A percentile compares a stretch with the other conserved stretches of the same genome.
These are phyloP conservation scores for Epichloe gansuensis DNA, from an alignment of 2,329 filamentous ascomycete species.

Conservation along the genomic window DNA sequence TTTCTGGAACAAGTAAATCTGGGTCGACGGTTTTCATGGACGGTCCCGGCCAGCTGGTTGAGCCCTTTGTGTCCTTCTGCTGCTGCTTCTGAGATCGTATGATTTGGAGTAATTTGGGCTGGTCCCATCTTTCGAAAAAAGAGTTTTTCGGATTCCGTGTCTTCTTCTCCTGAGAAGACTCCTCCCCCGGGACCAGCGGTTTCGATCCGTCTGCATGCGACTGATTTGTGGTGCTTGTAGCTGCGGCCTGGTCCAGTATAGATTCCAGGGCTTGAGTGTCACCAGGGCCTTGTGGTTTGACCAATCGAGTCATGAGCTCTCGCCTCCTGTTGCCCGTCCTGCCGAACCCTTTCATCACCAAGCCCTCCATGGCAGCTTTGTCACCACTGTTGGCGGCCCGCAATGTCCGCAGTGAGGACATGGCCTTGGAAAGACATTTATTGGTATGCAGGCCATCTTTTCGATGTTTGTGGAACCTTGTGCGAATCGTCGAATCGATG, in stretches of 20 bases:
- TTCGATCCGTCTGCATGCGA: background rate
- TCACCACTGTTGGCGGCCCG: conserved; percentile 42
- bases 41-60: conserved; percentile 14
- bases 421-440: conserved; percentile 27
- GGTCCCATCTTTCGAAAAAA: conserved; percentile 38
- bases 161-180: background rate
- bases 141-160: conserved; percentile 8
- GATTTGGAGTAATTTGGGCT: conserved; percentile 28
- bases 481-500: conserved; percentile 29
- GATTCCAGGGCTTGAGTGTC: conserved; percentile 29
- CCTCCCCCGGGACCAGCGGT: background rate
- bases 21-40: conserved; percentile 22
- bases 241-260: conserved; percentile 10
- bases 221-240: background rate
- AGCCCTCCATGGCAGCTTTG: conserved; percentile 28
- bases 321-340: conserved; percentile 38
- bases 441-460: conserved; percentile 15
- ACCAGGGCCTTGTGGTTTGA: conserved; percentile 22
- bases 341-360: conserved; percentile 40
- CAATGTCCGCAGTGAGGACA: conserved; percentile 31
- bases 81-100: conserved; percentile 28
- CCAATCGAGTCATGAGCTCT: conserved; percentile 29
- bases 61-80: conserved; percentile 13
- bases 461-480: conserved; percentile 31
- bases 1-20: conserved; percentile 22